Conservation (phyloP, 73 alveolate genomes). For the Tetrahymena borealis region DNA sequence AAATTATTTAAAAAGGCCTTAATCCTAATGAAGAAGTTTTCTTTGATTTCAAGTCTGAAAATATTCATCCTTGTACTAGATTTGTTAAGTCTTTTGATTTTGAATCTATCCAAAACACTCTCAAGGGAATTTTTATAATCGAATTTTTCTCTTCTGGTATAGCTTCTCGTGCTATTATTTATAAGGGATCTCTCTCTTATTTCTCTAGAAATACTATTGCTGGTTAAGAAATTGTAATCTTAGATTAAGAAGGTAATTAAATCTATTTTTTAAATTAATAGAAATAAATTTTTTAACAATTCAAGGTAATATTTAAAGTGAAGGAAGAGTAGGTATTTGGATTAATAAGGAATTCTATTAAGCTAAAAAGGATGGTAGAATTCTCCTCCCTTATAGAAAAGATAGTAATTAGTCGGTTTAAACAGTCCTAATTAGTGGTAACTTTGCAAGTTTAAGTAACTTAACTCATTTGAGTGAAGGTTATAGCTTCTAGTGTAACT, state of each 20-base stretch:
- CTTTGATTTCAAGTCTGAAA: conserved; percentile 45
- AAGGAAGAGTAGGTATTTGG: conserved; percentile 69
- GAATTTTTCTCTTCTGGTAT: conserved; percentile 75
- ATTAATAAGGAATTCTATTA: conserved; percentile 53
- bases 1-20: conserved; percentile 41
- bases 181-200: conserved; percentile 71
- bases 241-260: conserved; percentile 64
- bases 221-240: conserved; percentile 65
- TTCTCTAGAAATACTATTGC: conserved; percentile 60
- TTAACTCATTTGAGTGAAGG: conserved; percentile 24
- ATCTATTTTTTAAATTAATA: background rate
- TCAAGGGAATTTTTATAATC: conserved; percentile 72
- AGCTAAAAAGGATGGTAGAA: conserved; percentile 49
- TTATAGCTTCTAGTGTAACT: conserved; percentile 32
- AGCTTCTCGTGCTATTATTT: conserved; percentile 73
- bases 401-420: background rate
- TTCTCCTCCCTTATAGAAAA: conserved; percentile 66
- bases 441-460: conserved; percentile 15
- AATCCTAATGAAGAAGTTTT: conserved; percentile 61
- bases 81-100: conserved; percentile 45
- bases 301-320: conserved; percentile 28
- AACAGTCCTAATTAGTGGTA: conserved; percentile 29
- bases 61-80: conserved; percentile 52
- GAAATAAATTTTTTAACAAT: background rate
- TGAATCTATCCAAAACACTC: conserved; percentile 27